Evolutionary conservation across 441 rosid species (phyloP).

Genomic region (Brassica hybrid): DNA sequence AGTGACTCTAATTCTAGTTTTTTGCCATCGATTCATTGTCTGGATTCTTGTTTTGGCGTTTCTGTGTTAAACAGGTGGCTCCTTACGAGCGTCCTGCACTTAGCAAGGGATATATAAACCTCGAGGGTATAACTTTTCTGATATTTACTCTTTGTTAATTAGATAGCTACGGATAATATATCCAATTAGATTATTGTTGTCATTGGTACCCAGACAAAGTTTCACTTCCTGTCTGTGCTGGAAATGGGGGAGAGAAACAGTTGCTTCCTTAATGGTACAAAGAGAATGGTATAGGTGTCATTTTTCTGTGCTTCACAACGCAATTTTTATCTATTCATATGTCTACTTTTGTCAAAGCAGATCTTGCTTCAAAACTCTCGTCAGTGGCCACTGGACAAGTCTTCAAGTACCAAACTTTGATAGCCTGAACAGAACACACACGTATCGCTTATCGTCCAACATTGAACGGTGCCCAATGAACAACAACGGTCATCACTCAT

Average conservation of each 20-base stretch:
- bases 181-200: constrained; percentile 5
- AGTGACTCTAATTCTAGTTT: too few species aligned
- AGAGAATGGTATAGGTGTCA: constrained; percentile 46
- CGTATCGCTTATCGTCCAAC: too few species aligned
- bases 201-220: constrained; percentile 37
- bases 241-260: constrained; percentile 79
- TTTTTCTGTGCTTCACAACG: not conserved
- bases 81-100: too few species aligned
- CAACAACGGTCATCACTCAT: too few species aligned
- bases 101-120: constrained; percentile 92
- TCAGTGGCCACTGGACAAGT: constrained; percentile 47
- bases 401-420: constrained; percentile 53
- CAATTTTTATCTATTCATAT: not conserved
- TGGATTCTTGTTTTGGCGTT: not conserved
- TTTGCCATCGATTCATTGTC: too few species aligned
- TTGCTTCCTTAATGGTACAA: constrained; percentile 78
- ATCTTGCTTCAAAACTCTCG: constrained; percentile 74
- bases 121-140: constrained; percentile 50
- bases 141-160: not conserved
- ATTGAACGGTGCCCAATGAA: too few species aligned
- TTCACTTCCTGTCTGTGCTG: constrained; percentile 91
- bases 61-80: constrained; percentile 46
- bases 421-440: constrained; percentile 39
- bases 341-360: constrained; percentile 52
- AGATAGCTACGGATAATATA: not conserved